A percentile compares a stretch with the other conserved stretches of the same genome.
These are phyloP conservation scores for Zizania latifolia DNA, from an alignment of 176 grass and related monocot species.

Conservation along the genomic window DNA sequence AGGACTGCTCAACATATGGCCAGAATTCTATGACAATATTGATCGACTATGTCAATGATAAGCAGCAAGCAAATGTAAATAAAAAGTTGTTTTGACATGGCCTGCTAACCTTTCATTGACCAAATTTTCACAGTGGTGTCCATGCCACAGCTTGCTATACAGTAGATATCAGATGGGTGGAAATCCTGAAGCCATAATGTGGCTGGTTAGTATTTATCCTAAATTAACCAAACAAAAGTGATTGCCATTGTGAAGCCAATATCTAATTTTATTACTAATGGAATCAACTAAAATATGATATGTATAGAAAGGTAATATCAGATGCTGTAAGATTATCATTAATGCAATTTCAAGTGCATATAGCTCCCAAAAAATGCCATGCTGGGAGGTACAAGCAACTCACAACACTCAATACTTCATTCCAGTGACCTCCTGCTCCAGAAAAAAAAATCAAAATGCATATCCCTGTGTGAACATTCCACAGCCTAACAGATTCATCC, in stretches of 20 bases:
- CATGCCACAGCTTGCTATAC: conserved; percentile 87
- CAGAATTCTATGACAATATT: conserved; percentile 55
- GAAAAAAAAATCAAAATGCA: conserved; percentile 94
- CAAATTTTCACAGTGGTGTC: conserved; percentile 95
- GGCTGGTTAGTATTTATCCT: neutral
- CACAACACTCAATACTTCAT: conserved; percentile 99
- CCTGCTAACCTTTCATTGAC: conserved; percentile 84
- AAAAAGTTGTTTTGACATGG: neutral
- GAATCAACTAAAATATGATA: too few species aligned
- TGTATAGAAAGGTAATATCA: too few species aligned
- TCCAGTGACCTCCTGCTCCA: conserved; percentile 88
- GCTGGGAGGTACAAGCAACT: conserved; percentile 30
- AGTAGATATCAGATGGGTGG: conserved; percentile 75
- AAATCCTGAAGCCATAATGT: conserved; percentile 12
- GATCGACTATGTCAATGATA: neutral
- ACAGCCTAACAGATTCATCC: conserved; percentile 96
- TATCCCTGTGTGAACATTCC: conserved; percentile 98
- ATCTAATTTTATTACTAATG: neutral
- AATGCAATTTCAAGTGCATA: neutral
- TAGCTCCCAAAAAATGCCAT: neutral
- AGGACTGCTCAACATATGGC: conserved; percentile 87
- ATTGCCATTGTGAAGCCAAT: neutral
- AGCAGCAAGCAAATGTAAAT: conserved; percentile 1
- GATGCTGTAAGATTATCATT: neutral
- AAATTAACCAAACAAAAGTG: neutral